These are phyloP conservation scores for Paxillus rubicundulus DNA, from an alignment of 768 basidiomycete species.

Conservation along the genomic window DNA sequence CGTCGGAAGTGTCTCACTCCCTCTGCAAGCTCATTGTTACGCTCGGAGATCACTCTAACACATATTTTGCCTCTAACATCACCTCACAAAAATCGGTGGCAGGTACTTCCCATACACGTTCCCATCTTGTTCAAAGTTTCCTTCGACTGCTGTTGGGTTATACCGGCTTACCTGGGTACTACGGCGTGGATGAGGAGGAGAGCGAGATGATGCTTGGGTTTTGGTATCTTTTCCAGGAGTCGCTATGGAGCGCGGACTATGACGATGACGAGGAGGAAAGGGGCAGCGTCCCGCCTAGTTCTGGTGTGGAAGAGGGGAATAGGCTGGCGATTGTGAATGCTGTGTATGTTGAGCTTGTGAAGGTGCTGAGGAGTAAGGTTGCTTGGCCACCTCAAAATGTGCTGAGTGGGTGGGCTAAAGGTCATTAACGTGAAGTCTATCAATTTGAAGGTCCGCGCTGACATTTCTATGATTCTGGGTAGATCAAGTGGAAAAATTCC, in stretches of 20 bases:
- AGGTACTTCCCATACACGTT: constrained; percentile 38
- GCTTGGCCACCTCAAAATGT: constrained; percentile 57
- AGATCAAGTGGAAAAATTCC: constrained; percentile 81
- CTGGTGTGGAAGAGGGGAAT: constrained; percentile 32
- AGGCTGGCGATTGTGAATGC: constrained; percentile 60
- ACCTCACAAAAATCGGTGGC: constrained; percentile 42
- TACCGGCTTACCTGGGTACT: constrained; percentile 72
- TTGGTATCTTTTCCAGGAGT: constrained; percentile 91
- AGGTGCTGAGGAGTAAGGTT: constrained; percentile 68
- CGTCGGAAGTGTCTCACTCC: constrained; percentile 61
- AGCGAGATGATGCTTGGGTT: constrained; percentile 86
- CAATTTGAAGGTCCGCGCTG: neutral
- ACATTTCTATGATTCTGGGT: constrained; percentile 3
- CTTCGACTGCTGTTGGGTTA: constrained; percentile 69
- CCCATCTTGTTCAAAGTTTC: constrained; percentile 64
- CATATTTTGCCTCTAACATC: constrained; percentile 71
- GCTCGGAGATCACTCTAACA: constrained; percentile 82
- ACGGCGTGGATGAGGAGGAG: constrained; percentile 82
- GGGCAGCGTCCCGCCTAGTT: constrained; percentile 14
- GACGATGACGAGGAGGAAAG: constrained; percentile 36
- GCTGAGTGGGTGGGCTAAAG: constrained; percentile 62
- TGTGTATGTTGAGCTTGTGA: constrained; percentile 78
- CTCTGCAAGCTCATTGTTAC: constrained; percentile 80
- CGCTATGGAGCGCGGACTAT: constrained; percentile 69
- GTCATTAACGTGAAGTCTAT: constrained; percentile 36